Percentiles rank a stretch among this genome's conserved stretches.
Conservation (phyloP, 257 asterid species). For the Nicotiana knightiana region DNA sequence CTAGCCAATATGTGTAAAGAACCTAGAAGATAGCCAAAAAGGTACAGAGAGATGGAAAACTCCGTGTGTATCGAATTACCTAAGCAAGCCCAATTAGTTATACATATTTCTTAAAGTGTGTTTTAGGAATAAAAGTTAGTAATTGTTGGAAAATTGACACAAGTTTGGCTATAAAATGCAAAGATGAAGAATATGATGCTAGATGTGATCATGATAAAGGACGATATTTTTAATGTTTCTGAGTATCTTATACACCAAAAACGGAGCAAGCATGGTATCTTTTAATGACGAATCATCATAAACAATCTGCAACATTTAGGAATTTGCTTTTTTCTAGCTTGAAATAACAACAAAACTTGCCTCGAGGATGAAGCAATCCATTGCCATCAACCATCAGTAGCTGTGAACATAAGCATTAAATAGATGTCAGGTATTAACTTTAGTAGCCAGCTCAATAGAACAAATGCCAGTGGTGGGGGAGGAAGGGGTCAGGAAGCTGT, state of each 20-base stretch:
- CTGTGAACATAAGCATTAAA: conserved; percentile 29
- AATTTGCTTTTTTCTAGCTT: not conserved
- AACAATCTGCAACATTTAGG: not conserved
- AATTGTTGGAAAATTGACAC: not conserved
- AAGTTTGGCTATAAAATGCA: not conserved
- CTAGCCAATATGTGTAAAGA: not conserved
- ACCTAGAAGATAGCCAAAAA: not conserved
- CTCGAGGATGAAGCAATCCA: conserved; percentile 95
- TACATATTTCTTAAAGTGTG: not conserved
- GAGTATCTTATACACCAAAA: not conserved
- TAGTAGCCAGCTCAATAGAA: not conserved
- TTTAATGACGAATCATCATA: not conserved
- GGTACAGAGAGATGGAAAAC: not conserved
- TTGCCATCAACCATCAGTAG: conserved; percentile 92
- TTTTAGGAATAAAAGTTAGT: not conserved
- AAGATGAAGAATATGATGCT: not conserved
- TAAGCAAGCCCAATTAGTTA: not conserved
- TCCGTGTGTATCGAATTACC: not conserved
- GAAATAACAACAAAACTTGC: conserved; percentile 35
- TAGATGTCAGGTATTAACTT: not conserved
- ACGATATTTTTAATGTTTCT: not conserved
- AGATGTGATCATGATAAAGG: not conserved
- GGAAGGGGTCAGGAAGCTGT: not conserved
- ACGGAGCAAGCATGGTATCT: not conserved
- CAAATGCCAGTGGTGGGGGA: not conserved